Conservation (phyloP, 495 filamentous ascomycete species). For the Aspergillus biplanus region DNA sequence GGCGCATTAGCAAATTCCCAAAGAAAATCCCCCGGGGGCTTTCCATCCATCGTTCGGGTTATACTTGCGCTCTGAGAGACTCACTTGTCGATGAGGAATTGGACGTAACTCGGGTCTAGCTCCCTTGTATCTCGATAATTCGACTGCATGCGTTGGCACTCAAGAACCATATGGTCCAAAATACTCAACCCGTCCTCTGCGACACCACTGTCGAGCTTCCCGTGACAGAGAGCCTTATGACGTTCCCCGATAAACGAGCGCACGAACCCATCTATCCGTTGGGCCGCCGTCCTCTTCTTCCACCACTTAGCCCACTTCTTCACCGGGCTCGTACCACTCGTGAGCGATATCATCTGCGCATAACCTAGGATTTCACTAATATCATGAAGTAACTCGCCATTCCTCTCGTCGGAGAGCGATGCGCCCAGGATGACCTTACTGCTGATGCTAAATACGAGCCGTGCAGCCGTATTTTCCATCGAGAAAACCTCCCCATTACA, state of each 20-base stretch:
- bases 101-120: background rate
- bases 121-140: background rate
- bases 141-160: background rate
- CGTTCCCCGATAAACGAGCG: background rate
- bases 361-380: background rate
- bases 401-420: background rate
- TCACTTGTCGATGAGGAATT: background rate
- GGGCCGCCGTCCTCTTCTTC: background rate
- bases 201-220: background rate
- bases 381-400: background rate
- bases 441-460: background rate
- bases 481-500: background rate
- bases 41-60: too few relatives aligned
- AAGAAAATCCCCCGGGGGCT: too few relatives aligned
- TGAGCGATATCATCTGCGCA: background rate
- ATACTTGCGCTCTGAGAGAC: background rate
- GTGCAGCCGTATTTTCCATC: background rate
- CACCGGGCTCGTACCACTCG: background rate
- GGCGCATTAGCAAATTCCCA: background rate
- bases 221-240: background rate
- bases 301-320: background rate
- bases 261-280: background rate
- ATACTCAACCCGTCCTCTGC: background rate
- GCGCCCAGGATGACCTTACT: background rate
- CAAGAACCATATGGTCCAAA: background rate